These are phyloP conservation scores for Gossypium ekmanianum DNA, from an alignment of 345 rosid species.

Conservation along the genomic window DNA sequence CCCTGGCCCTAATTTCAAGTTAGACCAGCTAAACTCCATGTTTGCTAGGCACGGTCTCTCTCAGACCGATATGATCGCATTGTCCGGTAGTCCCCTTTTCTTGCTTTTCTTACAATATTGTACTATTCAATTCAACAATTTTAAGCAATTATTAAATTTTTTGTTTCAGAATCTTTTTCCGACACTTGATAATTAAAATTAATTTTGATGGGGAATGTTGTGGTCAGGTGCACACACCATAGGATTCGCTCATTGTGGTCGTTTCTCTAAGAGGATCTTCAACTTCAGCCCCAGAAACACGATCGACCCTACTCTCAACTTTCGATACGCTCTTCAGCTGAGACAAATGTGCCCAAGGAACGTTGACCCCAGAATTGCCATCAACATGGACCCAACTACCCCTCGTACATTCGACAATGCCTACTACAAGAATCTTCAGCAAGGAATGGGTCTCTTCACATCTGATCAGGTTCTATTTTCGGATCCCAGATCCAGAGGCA, in stretches of 20 bases:
- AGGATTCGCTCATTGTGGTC: slow-evolving; percentile 76
- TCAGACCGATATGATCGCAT: slow-evolving; percentile 82
- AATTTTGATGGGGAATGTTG: background rate
- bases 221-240: slow-evolving; percentile 63
- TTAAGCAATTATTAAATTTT: too few relatives aligned
- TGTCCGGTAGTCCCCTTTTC: slow-evolving; percentile 50
- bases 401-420: slow-evolving; percentile 73
- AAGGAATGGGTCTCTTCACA: slow-evolving; percentile 61
- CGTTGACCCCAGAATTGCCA: slow-evolving; percentile 29
- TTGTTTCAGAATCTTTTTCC: too few relatives aligned
- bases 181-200: too few relatives aligned
- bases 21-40: slow-evolving; percentile 65
- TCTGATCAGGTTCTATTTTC: slow-evolving; percentile 70
- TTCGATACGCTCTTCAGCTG: slow-evolving; percentile 47
- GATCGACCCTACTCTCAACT: slow-evolving; percentile 64
- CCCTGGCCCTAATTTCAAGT: slow-evolving; percentile 54
- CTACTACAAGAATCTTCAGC: slow-evolving; percentile 66
- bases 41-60: slow-evolving; percentile 52
- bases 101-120: background rate
- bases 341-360: slow-evolving; percentile 58
- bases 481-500: slow-evolving; percentile 55
- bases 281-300: background rate
- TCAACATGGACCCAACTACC: slow-evolving; percentile 75
- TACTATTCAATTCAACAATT: too few relatives aligned
- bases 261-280: slow-evolving; percentile 61